phyloP scores from a whole-genome alignment of 1,139 yeast species.

The Saccharomyces hybrid region DNA sequence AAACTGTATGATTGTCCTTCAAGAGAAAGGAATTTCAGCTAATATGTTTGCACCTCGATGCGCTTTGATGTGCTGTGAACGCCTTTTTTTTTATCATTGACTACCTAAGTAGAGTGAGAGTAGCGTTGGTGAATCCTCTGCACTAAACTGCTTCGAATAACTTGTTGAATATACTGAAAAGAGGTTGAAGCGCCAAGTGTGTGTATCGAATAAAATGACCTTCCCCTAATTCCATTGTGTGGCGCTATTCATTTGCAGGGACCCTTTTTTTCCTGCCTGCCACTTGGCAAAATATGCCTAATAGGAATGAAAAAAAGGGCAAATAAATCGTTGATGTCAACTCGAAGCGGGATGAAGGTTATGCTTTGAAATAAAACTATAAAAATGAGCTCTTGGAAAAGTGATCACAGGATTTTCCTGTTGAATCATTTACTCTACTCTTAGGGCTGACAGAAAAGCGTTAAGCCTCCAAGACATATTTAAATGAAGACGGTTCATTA shows the following conservation, averaged over 20 bases:
- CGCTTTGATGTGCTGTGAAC: too few species aligned
- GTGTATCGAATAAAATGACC: background rate
- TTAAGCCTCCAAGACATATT: background rate
- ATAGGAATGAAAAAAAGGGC: background rate
- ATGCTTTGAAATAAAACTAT: background rate
- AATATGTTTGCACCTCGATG: too few species aligned
- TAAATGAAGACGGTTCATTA: background rate
- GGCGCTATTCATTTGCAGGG: background rate
- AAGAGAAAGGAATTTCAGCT: too few species aligned
- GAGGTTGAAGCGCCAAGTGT: background rate
- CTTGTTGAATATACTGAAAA: background rate
- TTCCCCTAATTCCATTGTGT: background rate
- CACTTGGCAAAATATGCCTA: background rate
- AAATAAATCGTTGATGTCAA: too few species aligned
- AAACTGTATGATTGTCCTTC: too few species aligned
- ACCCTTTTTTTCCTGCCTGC: background rate
- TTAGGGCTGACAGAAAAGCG: background rate
- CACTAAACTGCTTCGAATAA: background rate
- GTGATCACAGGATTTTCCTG: too few species aligned
- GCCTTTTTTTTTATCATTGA: too few species aligned
- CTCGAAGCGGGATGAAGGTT: background rate
- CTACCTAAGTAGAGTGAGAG: too few species aligned
- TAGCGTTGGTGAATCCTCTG: background rate
- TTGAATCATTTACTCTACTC: background rate
- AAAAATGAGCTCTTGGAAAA: background rate